These are phyloP conservation scores for Xylaria venustula DNA, from an alignment of 495 filamentous ascomycete genomes.

Conservation along the genomic window DNA sequence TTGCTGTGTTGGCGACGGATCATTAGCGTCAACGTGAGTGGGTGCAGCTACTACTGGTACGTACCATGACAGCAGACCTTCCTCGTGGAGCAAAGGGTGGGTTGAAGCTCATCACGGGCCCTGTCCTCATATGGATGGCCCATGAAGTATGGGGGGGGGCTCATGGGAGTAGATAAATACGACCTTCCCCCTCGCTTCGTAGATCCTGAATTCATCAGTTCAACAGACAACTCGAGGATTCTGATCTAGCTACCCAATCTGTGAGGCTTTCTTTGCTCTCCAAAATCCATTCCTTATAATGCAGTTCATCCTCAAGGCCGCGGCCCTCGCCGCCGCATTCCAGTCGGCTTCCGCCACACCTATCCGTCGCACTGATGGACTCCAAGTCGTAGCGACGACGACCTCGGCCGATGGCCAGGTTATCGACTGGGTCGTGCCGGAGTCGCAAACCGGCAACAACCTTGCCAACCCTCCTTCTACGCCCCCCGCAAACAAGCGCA, in stretches of 20 bases:
- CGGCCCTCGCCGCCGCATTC: conserved; percentile 9
- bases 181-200: background rate
- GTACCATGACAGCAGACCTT: background rate
- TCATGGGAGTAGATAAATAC: conserved; percentile 1
- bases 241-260: background rate
- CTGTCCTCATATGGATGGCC: background rate
- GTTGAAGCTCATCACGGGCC: background rate
- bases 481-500: background rate
- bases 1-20: background rate
- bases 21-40: background rate
- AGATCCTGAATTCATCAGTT: background rate
- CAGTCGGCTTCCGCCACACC: background rate
- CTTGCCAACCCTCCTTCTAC: conserved; percentile 20
- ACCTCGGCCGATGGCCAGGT: conserved; percentile 17
- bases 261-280: background rate
- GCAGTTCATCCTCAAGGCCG: conserved; percentile 7
- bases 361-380: background rate
- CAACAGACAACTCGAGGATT: background rate
- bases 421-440: conserved; percentile 26
- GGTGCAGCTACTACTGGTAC: background rate
- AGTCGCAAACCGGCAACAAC: conserved; percentile 17
- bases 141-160: background rate
- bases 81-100: background rate
- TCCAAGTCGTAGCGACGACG: conserved; percentile 11
- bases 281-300: background rate